Percentiles rank a stretch among this genome's conserved stretches.
These are phyloP conservation scores for Schoenoplectus triqueter DNA, from an alignment of 202 grass and related monocot genomes.

Conservation along the genomic window DNA sequence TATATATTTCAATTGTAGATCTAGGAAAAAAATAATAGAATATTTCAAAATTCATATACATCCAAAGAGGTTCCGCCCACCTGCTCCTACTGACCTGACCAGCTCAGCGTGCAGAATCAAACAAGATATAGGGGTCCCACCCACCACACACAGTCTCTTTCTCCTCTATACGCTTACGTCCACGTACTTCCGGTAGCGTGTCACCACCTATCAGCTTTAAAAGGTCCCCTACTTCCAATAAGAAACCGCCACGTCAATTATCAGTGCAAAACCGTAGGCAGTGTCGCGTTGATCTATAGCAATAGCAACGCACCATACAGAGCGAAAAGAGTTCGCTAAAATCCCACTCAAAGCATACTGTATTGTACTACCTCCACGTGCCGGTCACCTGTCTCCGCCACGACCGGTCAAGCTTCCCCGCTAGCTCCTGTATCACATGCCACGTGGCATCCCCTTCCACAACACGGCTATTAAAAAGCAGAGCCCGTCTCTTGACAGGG, in stretches of 20 bases:
- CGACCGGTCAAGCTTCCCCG: constrained; percentile 48
- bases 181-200: not conserved
- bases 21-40: not conserved
- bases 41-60: not conserved
- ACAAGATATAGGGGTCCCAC: not conserved
- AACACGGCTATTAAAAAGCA: constrained; percentile 64
- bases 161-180: not conserved
- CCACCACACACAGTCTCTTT: not conserved
- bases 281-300: not conserved
- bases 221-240: not conserved
- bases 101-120: not conserved
- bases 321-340: not conserved
- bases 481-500: constrained; percentile 54
- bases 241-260: not conserved
- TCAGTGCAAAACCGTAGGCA: not conserved
- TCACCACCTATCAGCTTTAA: not conserved
- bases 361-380: constrained; percentile 45
- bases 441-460: constrained; percentile 83
- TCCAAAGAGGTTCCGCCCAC: not conserved
- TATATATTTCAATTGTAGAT: not conserved
- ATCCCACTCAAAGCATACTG: not conserved
- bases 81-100: constrained; percentile 3
- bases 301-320: not conserved
- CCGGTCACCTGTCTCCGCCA: constrained; percentile 32
- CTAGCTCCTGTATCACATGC: constrained; percentile 78